Evolutionary conservation across 768 basidiomycete genomes (phyloP).

Genomic region (Coprinellus aureogranulatus): DNA sequence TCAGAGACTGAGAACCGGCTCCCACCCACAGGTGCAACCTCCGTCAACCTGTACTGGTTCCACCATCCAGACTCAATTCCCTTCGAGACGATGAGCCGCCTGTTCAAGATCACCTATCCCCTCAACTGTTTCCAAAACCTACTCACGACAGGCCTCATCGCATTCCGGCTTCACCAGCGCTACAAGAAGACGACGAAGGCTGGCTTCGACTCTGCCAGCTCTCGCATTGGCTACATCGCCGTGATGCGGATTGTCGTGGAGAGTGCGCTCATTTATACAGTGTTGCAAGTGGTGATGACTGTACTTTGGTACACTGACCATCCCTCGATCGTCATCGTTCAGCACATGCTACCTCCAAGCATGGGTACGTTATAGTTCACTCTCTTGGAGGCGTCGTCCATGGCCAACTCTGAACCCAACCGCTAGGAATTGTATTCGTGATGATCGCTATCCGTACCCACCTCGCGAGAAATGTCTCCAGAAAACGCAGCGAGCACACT

Average conservation of each 20-base stretch:
- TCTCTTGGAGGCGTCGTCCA: no score
- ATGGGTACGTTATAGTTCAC: conserved; percentile 28
- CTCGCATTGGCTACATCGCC: conserved; percentile 14
- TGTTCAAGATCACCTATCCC: conserved; percentile 9
- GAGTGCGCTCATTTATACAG: conserved; percentile 31
- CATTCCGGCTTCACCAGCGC: conserved; percentile 9
- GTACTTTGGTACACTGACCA: conserved; percentile 23
- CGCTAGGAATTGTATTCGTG: conserved; percentile 7
- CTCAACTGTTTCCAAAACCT: conserved; percentile 9
- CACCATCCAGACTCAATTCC: conserved; percentile 3
- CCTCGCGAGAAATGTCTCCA: background rate
- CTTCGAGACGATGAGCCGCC: background rate
- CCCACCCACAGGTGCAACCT: background rate
- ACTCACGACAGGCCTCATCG: conserved; percentile 10
- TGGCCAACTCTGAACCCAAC: background rate
- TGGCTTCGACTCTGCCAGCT: conserved; percentile 3
- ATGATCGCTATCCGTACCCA: conserved; percentile 4
- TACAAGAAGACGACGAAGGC: conserved; percentile 1
- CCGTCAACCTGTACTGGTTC: conserved; percentile 8
- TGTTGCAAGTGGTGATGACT: conserved; percentile 25
- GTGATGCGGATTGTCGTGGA: conserved; percentile 30
- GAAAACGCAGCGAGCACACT: background rate
- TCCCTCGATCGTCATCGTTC: conserved; percentile 26
- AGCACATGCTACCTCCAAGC: conserved; percentile 26
- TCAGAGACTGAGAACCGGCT: background rate